Conservation (phyloP, 495 filamentous ascomycete genomes). For the Xylaria cubensis region DNA sequence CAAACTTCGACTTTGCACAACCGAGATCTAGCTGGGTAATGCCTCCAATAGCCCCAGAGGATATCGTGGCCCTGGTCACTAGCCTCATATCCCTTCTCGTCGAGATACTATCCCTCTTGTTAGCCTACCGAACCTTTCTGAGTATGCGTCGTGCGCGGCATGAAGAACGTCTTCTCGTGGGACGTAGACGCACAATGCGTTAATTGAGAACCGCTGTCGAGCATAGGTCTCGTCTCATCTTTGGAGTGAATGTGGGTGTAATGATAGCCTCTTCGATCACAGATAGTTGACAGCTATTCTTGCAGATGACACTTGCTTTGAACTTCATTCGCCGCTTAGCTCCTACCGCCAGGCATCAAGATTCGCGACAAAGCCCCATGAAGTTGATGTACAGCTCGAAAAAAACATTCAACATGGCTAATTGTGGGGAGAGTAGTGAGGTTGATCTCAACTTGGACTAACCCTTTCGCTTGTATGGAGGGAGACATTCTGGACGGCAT, state of each 20-base stretch:
- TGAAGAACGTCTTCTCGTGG: slow-evolving; percentile 4
- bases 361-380: not conserved
- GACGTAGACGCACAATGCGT: not conserved
- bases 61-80: slow-evolving; percentile 6
- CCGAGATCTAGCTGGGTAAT: not conserved
- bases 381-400: not conserved
- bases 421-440: not conserved
- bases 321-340: not conserved
- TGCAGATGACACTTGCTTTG: not conserved
- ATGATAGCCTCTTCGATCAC: not conserved
- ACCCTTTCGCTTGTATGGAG: not conserved
- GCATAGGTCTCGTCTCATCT: not conserved
- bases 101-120: slow-evolving; percentile 11
- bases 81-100: slow-evolving; percentile 20
- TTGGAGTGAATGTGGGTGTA: not conserved
- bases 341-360: not conserved
- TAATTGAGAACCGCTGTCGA: not conserved
- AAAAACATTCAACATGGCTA: not conserved
- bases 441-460: not conserved
- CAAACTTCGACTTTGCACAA: not conserved
- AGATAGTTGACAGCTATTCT: not conserved
- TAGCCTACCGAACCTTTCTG: slow-evolving; percentile 10
- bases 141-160: not conserved
- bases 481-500: not conserved
- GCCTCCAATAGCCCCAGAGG: slow-evolving; percentile 13